Percentiles rank a stretch among this genome's conserved stretches.
Evolutionary conservation across 306 rosid species (phyloP).

Genomic region (Lathyrus oleraceus): DNA sequence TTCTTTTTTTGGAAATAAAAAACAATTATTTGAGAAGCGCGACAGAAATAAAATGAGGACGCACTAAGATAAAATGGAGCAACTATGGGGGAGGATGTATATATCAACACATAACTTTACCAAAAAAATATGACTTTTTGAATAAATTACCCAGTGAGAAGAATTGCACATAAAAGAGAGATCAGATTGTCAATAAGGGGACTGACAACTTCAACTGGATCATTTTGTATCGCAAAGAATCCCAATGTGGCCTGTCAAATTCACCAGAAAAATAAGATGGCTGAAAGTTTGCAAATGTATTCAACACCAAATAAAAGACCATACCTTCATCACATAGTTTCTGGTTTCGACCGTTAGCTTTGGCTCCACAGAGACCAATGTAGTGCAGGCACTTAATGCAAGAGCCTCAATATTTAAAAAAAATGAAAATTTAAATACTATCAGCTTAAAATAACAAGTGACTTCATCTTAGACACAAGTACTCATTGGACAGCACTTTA

Average conservation of each 20-base stretch:
- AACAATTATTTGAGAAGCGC: background rate
- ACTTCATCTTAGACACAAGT: constrained; percentile 17
- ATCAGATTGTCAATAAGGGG: constrained; percentile 85
- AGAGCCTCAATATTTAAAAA: constrained; percentile 61
- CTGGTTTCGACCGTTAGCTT: constrained; percentile 91
- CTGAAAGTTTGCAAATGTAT: constrained; percentile 7
- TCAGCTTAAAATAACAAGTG: constrained; percentile 34
- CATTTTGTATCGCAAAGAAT: constrained; percentile 93
- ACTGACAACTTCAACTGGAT: constrained; percentile 77
- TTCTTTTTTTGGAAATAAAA: background rate
- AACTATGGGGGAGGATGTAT: constrained; percentile 3
- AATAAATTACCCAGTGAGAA: constrained; percentile 76
- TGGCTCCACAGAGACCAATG: constrained; percentile 95
- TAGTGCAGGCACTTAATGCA: constrained; percentile 96
- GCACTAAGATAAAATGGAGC: constrained; percentile 12
- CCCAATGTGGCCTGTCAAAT: constrained; percentile 92
- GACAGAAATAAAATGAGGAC: constrained; percentile 21
- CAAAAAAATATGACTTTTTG: constrained; percentile 21
- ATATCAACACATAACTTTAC: constrained; percentile 14
- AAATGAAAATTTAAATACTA: constrained; percentile 23
- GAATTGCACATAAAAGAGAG: constrained; percentile 93
- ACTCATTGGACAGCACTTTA: constrained; percentile 30
- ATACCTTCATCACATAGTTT: constrained; percentile 87
- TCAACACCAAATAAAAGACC: constrained; percentile 32
- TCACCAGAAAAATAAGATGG: constrained; percentile 38